Evolutionary conservation across 2,329 filamentous ascomycete genomes (phyloP), one percentile per base, ranked within the genome.

Genomic region (Talaromyces funiculosus): DNA sequence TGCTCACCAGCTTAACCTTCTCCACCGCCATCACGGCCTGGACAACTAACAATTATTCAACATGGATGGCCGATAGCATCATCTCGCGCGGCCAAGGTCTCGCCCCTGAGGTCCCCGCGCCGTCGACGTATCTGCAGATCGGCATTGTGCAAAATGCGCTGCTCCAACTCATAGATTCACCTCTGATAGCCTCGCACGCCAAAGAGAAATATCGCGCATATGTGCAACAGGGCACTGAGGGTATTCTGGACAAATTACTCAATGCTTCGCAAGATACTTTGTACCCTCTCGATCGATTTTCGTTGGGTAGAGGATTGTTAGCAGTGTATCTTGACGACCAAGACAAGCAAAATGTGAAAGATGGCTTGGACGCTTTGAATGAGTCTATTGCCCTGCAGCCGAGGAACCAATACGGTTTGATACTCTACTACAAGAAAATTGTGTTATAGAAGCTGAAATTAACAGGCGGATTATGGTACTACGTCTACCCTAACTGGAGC

Each of bases 401-500:
- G 3, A 54, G 53, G 16, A 69, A 68, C 45, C 49, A 58, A 40
- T 62, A 53, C 10, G 56, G 60, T 59, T 31, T 9, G 40, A 18
- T 24, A 16, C 9, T 12, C n/a, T 42, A 18, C 3, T 47, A n/a
- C n/a, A n/a, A n/a, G n/a, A n/a, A n/a, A n/a, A n/a, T n/a, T n/a
- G n/a, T n/a, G n/a, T n/a, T n/a, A n/a, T n/a, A n/a, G n/a, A n/a
- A n/a, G n/a, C 26, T 53, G 38, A 61, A 26, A 49, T 18, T 3
- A 5, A 58, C 26, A 61, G 60, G 60, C 3, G 60, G 59, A 10
- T 22, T 57, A 24, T 57, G 68, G 68, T 69, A 67, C 51, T 69
- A 60, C 51, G 62, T 53, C 0, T 83, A 83, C 63, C 80, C 79
- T 1, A 71, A 82, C 57, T 80, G 80, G 75, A 80, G 78, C 65